Base-by-base conservation (phyloP, 2,329 filamentous ascomycete species). In the Xylariaceae sp. region DNA sequence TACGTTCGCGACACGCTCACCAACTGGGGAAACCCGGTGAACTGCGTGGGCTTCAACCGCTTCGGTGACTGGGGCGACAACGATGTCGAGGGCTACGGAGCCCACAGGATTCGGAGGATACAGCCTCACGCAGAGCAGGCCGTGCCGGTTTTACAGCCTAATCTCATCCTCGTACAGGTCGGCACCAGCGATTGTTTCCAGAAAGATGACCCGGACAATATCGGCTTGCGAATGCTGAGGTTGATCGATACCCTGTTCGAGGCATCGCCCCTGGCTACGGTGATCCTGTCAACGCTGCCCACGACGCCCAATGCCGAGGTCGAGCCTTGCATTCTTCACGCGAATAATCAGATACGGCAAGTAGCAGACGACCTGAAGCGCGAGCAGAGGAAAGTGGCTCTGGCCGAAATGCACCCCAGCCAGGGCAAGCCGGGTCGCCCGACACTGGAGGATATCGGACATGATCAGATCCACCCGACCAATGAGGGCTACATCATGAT, bases 401-500 rank as follows among this genome's bases (percentile, higher is more conserved):
- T 67, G 9, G 62, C 65, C 2, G 65, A 67, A 41, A 67, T 67
- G 64, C 65, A 67, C 46, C 61, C 62, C 47, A 58, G 63, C 40
- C 64, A 66, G 41, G 64, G 64, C 19, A 53, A 62, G 9, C 63
- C 61, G 2, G 9, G 45, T 9, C 59, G 62, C 12, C 65, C 63
- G 1, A 41, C 30, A 7, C 60, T 60, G 3, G 52, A 60, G 27
- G 64, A 67, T 19, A 67, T 67, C n/a, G 65, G 60, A 1, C 32
- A 48, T 9, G 65, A 67, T 29, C 48, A 37, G 1, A 65, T 65
- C 26, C 65, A 66, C 29, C 66, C 66, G 1, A 67, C 65, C 4
- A 57, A 67, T 49, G 56, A 63, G n/a, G 66, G 65, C 1, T 68
- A 68, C 41, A 55, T 62, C 26, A 64, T 67, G 61, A 68, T 68